A percentile compares a stretch with the other conserved stretches of the same genome.
Evolutionary conservation across 139 green algal genomes (phyloP).

Genomic region (Tetradesmus lagerheimii): DNA sequence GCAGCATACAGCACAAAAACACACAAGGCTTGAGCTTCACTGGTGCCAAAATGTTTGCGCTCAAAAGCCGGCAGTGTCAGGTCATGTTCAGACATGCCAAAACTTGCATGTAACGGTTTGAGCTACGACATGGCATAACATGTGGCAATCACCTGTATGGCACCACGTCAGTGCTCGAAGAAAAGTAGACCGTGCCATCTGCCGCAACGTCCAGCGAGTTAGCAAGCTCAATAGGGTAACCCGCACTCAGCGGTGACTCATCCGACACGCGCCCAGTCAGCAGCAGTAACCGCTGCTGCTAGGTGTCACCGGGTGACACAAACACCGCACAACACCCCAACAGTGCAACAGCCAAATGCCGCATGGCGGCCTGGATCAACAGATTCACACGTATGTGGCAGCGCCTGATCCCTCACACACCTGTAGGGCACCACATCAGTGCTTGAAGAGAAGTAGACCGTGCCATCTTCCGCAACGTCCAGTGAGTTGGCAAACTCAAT

Average conservation of each 20-base stretch:
- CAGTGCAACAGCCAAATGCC: too few relatives aligned
- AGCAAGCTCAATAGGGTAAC: conserved; percentile 46
- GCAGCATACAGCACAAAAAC: too few relatives aligned
- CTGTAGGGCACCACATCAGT: not conserved
- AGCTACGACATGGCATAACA: too few relatives aligned
- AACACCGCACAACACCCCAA: too few relatives aligned
- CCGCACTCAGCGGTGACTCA: conserved; percentile 11
- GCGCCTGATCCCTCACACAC: too few relatives aligned
- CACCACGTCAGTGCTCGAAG: not conserved
- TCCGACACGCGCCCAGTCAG: not conserved
- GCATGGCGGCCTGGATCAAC: too few relatives aligned
- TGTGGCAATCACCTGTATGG: conserved; percentile 14
- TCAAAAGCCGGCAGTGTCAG: too few relatives aligned
- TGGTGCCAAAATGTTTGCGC: too few relatives aligned
- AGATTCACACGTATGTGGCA: too few relatives aligned
- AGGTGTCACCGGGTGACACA: not conserved
- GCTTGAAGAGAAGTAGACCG: not conserved
- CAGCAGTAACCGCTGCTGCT: not conserved
- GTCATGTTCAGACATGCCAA: too few relatives aligned
- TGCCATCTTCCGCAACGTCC: not conserved
- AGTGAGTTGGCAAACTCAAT: conserved; percentile 63
- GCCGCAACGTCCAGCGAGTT: conserved; percentile 50
- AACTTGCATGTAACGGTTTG: too few relatives aligned
- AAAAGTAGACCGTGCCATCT: conserved; percentile 1
- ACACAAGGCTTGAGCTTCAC: too few relatives aligned